Base-by-base conservation (phyloP, 176 grass and related monocot genomes). In the Oryza australiensis region DNA sequence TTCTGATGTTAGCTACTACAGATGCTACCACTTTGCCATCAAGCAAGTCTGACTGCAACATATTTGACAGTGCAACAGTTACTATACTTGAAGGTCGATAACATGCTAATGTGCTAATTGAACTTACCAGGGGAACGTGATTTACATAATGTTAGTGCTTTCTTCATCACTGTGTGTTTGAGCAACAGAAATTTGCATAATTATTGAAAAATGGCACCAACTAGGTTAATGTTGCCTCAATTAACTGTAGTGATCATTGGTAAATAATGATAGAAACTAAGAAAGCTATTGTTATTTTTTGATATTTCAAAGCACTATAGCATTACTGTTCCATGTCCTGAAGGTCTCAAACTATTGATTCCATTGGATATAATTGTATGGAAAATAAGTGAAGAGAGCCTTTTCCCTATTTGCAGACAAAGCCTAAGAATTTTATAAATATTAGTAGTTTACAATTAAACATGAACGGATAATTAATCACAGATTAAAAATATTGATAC, bases 31-130 rank as follows among this genome's bases (percentile, higher is more conserved):
- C 68, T 48, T 62, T 90, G 78, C 91, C 91, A 41, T 85, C 88
- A 41, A 87, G 78, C 42, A 93, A 93, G 60, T 68, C 85, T 71
- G 91, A 83, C 33, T 81, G 72, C 63, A 72, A 46, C 49, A 76
- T 81, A 48, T 78, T 90, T 37, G 42, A 68, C 22, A 78, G 75
- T 32, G 79, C 80, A 18, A 82, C 88, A 15, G 66, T 88, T 13
- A 93, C 82, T 33, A 82, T 90, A 63, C 57, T 87, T 80, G 91
- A 90, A 72, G 91, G 88, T 51, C 78, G 91, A 83, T 88, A 86
- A 68, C 8, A 79, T 35, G 37, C 40, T 66, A 74, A 33, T 29
- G 28, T 10, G 18, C 48, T 60, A 28, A 68, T 7, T 16, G 45
- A 83, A 73, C 30, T 71, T 86, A 68, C 66, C 35, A 0, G 43